These are phyloP conservation scores for Boletellus deceptivus DNA, from an alignment of 1,284 basidiomycete species.

Conservation along the genomic window DNA sequence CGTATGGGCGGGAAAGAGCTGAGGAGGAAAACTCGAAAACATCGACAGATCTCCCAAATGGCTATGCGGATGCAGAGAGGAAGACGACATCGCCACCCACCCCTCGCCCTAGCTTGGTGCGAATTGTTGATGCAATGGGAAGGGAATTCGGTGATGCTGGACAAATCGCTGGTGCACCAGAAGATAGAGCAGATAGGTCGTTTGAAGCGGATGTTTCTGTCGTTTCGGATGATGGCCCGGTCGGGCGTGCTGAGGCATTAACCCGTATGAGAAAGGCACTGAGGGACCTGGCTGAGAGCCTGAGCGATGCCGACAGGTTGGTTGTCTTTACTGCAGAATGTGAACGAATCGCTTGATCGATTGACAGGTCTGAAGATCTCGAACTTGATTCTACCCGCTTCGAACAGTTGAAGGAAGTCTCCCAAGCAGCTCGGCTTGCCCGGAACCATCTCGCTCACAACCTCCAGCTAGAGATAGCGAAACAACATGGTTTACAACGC, in stretches of 20 bases:
- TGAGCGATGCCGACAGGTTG: slow-evolving; percentile 58
- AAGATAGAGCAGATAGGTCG: slow-evolving; percentile 14
- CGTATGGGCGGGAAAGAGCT: slow-evolving; percentile 47
- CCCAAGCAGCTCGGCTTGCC: slow-evolving; percentile 47
- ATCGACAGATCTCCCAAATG: slow-evolving; percentile 3
- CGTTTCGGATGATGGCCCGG: slow-evolving; percentile 31
- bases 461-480: slow-evolving; percentile 36
- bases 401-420: slow-evolving; percentile 52
- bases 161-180: slow-evolving; percentile 30
- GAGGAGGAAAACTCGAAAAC: slow-evolving; percentile 7
- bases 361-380: slow-evolving; percentile 36
- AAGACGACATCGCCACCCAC: slow-evolving; percentile 24
- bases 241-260: slow-evolving; percentile 51
- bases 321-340: slow-evolving; percentile 6
- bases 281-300: slow-evolving; percentile 49
- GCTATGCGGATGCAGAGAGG: slow-evolving; percentile 16
- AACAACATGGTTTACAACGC: slow-evolving; percentile 13
- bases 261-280: slow-evolving; percentile 55
- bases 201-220: slow-evolving; percentile 30
- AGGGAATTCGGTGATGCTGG: slow-evolving; percentile 44
- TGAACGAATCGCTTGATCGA: slow-evolving; percentile 11
- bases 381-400: slow-evolving; percentile 44
- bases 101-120: slow-evolving; percentile 44
- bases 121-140: slow-evolving; percentile 69
- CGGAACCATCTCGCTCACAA: slow-evolving; percentile 46